Evolutionary conservation across 768 basidiomycete genomes (phyloP).

Genomic region (Fomitopsis pulvina): DNA sequence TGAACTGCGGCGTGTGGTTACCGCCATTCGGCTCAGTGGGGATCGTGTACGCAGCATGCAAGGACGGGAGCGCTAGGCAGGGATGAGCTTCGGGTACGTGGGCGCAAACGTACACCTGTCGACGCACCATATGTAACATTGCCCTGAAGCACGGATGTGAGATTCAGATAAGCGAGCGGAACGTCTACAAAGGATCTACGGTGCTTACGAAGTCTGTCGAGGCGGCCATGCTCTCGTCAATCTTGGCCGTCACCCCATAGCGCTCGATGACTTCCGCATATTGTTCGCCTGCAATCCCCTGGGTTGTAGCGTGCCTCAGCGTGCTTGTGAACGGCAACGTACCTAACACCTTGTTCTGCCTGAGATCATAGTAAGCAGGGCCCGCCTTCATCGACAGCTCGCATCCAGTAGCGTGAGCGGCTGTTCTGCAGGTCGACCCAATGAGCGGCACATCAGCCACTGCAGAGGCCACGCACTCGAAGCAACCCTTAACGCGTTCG

Average conservation of each 20-base stretch:
- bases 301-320: neutral
- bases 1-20: slow-evolving; percentile 71
- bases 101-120: neutral
- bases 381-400: slow-evolving; percentile 21
- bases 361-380: slow-evolving; percentile 25
- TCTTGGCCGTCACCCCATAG: slow-evolving; percentile 35
- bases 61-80: slow-evolving; percentile 17
- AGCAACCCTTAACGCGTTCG: slow-evolving; percentile 60
- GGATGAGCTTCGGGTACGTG: neutral
- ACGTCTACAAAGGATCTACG: neutral
- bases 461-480: slow-evolving; percentile 47
- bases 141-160: slow-evolving; percentile 41
- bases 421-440: slow-evolving; percentile 49
- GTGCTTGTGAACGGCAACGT: neutral
- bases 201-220: slow-evolving; percentile 77
- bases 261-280: slow-evolving; percentile 41
- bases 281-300: slow-evolving; percentile 38
- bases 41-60: slow-evolving; percentile 35
- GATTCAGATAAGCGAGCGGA: neutral
- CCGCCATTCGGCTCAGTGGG: slow-evolving; percentile 64
- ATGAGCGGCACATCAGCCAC: neutral
- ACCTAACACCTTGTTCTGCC: slow-evolving; percentile 28
- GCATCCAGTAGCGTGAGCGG: slow-evolving; percentile 46
- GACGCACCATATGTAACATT: slow-evolving; percentile 60
- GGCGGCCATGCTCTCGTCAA: slow-evolving; percentile 37